Conservation (phyloP, 495 filamentous ascomycete genomes). For the Glutinoglossum americanum region DNA sequence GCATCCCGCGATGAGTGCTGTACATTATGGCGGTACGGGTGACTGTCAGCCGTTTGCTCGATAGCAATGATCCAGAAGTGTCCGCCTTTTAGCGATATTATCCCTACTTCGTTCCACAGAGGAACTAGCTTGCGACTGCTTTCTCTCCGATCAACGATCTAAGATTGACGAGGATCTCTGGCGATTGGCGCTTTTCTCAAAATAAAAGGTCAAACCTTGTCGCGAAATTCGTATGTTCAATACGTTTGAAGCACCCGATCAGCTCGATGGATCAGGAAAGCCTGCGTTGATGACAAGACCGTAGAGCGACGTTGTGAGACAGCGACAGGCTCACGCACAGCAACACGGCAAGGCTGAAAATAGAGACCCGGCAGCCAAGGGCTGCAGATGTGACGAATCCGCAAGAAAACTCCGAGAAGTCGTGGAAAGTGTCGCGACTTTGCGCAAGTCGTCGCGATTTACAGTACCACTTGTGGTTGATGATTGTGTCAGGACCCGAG, state of each 20-base stretch:
- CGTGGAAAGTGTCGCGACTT: neutral
- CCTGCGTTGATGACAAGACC: neutral
- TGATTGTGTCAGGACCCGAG: neutral
- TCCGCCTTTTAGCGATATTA: neutral
- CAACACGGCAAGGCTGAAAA: conserved; percentile 2
- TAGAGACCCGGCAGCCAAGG: conserved; percentile 2
- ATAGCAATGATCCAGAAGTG: neutral
- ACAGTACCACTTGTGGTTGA: neutral
- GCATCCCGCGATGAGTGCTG: conserved; percentile 64
- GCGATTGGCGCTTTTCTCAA: neutral
- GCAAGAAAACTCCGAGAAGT: neutral
- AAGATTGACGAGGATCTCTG: neutral
- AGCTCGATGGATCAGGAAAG: neutral
- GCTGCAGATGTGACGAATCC: conserved; percentile 1
- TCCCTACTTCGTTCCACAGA: neutral
- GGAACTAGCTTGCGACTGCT: neutral
- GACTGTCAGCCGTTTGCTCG: neutral
- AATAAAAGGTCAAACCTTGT: neutral
- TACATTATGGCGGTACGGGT: conserved; percentile 41
- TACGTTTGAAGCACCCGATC: neutral
- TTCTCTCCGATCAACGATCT: neutral
- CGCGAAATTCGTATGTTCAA: neutral
- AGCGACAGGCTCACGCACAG: neutral
- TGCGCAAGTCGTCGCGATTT: neutral
- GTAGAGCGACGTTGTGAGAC: neutral